Evolutionary conservation across 208 protist species (phyloP), one percentile per base, ranked within the genome.

Genomic region (Acanthamoeba sp.): DNA sequence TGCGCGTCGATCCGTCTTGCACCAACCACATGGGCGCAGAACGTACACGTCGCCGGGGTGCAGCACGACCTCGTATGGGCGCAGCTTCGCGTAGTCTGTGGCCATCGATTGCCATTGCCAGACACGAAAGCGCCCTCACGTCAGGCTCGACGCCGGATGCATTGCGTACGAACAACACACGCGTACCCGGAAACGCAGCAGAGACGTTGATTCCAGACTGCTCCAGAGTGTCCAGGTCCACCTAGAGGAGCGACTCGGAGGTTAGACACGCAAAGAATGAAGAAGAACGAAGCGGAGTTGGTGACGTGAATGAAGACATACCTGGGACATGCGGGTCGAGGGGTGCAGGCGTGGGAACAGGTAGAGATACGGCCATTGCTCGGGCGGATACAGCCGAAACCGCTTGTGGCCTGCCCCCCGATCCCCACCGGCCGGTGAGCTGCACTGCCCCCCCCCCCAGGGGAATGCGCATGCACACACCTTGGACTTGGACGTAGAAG

Each of bases 401-500:
- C 87, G 6, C 62, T 92, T 92, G 50, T 92, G 87, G 1, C 87
- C 71, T 80, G 71, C 16, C 1, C 29, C n/a, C 16, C 34, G 62
- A 36, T 69, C 20, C 10, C n/a, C n/a, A n/a, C n/a, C n/a, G n/a
- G n/a, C n/a, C n/a, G n/a, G n/a, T n/a, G n/a, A n/a, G n/a, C n/a
- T n/a, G n/a, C n/a, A n/a, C n/a, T n/a, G n/a, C n/a, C n/a, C n/a
- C n/a, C n/a, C n/a, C n/a, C n/a, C n/a, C n/a, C n/a, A n/a, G n/a
- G n/a, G 0, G 66, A n/a, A 7, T 16, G 34, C 34, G 6, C 18
- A 59, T 2, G 18, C 55, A 1, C 55, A 1, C 2, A 80, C 71
- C 87, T 29, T 76, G 87, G 20, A 92, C 55, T 36, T 92, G 87
- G 22, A 92, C 87, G 64, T 92, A 92, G 24, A 92, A 76, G 64